Conservation (phyloP, 768 basidiomycete genomes). For the Mycena filopes region DNA sequence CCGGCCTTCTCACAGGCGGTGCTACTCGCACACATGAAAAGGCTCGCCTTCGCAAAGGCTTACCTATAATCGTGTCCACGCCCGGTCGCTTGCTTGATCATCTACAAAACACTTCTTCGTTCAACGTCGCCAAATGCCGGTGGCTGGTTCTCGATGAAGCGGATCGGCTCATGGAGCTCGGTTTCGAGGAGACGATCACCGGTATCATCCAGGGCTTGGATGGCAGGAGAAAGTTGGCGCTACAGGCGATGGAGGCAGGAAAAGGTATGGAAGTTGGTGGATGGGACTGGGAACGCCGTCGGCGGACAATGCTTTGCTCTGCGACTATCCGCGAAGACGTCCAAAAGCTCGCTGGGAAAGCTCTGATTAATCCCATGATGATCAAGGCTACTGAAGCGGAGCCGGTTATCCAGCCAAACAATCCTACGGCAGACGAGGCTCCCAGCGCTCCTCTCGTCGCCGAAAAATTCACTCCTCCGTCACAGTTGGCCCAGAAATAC, state of each 20-base stretch:
- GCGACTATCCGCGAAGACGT: constrained; percentile 97
- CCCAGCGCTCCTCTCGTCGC: constrained; percentile 37
- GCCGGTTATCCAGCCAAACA: constrained; percentile 37
- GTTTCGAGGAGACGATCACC: constrained; percentile 94
- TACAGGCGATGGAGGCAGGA: constrained; percentile 73
- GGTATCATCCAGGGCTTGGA: constrained; percentile 91
- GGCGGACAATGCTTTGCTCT: constrained; percentile 93
- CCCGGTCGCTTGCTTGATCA: constrained; percentile 97
- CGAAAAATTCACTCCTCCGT: constrained; percentile 90
- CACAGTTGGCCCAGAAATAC: constrained; percentile 93
- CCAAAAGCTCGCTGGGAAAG: constrained; percentile 88
- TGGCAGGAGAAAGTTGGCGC: constrained; percentile 79
- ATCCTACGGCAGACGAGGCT: constrained; percentile 29
- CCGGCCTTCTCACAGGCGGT: constrained; percentile 94
- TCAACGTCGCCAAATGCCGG: constrained; percentile 92
- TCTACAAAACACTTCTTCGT: constrained; percentile 92
- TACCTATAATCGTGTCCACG: constrained; percentile 95
- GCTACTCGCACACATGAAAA: constrained; percentile 95
- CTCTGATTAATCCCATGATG: constrained; percentile 82
- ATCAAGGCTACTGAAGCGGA: constrained; percentile 78
- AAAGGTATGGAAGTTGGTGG: constrained; percentile 80
- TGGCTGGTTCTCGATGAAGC: constrained; percentile 99
- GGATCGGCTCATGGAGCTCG: constrained; percentile 96
- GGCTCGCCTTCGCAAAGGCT: constrained; percentile 90
- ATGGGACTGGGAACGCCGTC: constrained; percentile 83